Base-by-base conservation (phyloP, 169 alveolate species). In the Plasmodium falciparum region DNA sequence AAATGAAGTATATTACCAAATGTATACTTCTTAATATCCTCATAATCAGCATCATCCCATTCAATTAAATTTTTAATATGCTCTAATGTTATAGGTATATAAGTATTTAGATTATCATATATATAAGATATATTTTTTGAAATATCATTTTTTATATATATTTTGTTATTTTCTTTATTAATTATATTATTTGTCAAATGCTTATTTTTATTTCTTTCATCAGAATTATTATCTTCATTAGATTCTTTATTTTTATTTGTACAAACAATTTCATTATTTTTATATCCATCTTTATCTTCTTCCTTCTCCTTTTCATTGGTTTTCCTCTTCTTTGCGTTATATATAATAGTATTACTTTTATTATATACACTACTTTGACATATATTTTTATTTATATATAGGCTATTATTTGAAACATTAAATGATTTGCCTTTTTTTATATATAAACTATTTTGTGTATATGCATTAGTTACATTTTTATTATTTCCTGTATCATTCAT, bases 391-490 rank as follows among this genome's bases (percentile, higher is more conserved):
- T 47, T 72, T 11, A 47, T 33, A 22, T 65, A 20, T 20, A 13
- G 1, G 13, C 63, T 47, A 11, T 39, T 50, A 49, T 54, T 74
- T 12, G 56, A 45, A 3, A 22, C 17, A 65, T 24, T 71, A 13
- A 70, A 26, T 1, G 88, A 17, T 9, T 86, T 65, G 56, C 17
- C 20, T 39, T 74, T 86, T 67, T 62, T 86, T 20, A 58, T 12
- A 29, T 61, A 62, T 20, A 86, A 24, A n/a, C 76, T 72, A 86
- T 72, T 86, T 22, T 86, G 76, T 12, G 62, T 63, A 45, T n/a
- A 15, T 22, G 78, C 11, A 43, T 52, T 86, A 29, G 9, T 39
- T 63, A 72, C 12, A 58, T 15, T 72, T 24, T 69, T 54, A 69
- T 69, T 54, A 8, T 49, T 62, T 62, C 45, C 29, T 50, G 54